Evolutionary conservation across 805 yeast species (phyloP).

Genomic region (Allodekkera sacchari): DNA sequence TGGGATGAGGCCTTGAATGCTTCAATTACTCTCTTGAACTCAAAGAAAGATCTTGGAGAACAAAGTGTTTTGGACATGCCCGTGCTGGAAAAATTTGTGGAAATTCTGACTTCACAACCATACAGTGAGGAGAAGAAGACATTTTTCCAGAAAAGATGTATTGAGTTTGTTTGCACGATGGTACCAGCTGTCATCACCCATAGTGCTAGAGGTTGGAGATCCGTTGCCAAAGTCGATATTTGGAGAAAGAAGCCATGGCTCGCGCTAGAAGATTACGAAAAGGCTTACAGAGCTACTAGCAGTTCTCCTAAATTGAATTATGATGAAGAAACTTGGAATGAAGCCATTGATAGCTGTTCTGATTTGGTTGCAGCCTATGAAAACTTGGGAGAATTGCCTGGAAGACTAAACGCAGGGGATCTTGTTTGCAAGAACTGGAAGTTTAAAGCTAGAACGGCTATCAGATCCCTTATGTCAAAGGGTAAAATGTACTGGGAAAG

Average conservation of each 20-base stretch:
- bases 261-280: slow-evolving; percentile 77
- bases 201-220: slow-evolving; percentile 66
- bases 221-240: slow-evolving; percentile 74
- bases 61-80: slow-evolving; percentile 66
- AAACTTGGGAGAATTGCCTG: slow-evolving; percentile 77
- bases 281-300: slow-evolving; percentile 68
- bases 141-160: slow-evolving; percentile 60
- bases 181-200: slow-evolving; percentile 66
- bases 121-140: slow-evolving; percentile 31
- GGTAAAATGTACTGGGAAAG: slow-evolving; percentile 79
- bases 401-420: slow-evolving; percentile 71
- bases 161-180: slow-evolving; percentile 60
- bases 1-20: slow-evolving; percentile 87
- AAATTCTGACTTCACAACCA: slow-evolving; percentile 50
- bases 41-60: slow-evolving; percentile 40
- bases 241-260: slow-evolving; percentile 89
- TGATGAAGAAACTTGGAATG: slow-evolving; percentile 60
- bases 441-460: slow-evolving; percentile 65
- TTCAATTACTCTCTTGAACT: slow-evolving; percentile 49
- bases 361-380: slow-evolving; percentile 83
- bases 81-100: slow-evolving; percentile 65
- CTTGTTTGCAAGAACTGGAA: slow-evolving; percentile 91
- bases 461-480: slow-evolving; percentile 68
- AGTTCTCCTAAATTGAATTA: slow-evolving; percentile 57
- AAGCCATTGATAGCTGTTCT: slow-evolving; percentile 67